phyloP scores from a whole-genome alignment of 805 yeast genomes.

The Candida caryicola region DNA sequence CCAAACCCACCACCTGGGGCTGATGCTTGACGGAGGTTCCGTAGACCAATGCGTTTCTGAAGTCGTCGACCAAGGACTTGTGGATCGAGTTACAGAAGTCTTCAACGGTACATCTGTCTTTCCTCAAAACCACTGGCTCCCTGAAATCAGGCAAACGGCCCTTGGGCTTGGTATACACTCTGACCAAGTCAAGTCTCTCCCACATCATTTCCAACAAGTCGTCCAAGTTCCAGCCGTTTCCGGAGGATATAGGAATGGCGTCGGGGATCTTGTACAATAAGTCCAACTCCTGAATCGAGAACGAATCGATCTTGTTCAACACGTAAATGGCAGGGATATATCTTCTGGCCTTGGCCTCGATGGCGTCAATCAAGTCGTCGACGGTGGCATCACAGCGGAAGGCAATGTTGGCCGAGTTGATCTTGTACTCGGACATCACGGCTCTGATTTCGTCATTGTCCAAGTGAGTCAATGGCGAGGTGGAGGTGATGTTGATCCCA shows the following conservation, averaged over 20 bases:
- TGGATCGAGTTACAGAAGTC: slow-evolving; percentile 97
- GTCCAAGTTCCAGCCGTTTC: slow-evolving; percentile 95
- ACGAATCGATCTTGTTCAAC: slow-evolving; percentile 91
- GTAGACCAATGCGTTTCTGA: slow-evolving; percentile 87
- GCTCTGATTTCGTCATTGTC: slow-evolving; percentile 94
- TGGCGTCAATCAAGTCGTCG: slow-evolving; percentile 91
- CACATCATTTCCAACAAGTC: slow-evolving; percentile 94
- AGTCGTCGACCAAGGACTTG: slow-evolving; percentile 89
- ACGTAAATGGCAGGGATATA: slow-evolving; percentile 96
- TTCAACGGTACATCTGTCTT: slow-evolving; percentile 79
- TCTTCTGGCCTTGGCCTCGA: slow-evolving; percentile 86
- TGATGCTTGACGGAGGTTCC: slow-evolving; percentile 97
- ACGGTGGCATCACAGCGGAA: slow-evolving; percentile 97
- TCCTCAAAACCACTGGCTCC: slow-evolving; percentile 91
- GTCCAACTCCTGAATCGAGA: slow-evolving; percentile 90
- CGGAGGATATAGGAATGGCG: slow-evolving; percentile 96
- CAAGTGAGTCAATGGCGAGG: slow-evolving; percentile 87
- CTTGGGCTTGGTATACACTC: slow-evolving; percentile 97
- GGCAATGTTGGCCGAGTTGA: slow-evolving; percentile 93
- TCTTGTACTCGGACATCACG: slow-evolving; percentile 92
- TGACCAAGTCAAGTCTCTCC: slow-evolving; percentile 83
- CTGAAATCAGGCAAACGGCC: slow-evolving; percentile 89
- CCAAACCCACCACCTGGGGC: slow-evolving; percentile 91
- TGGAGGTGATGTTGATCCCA: slow-evolving; percentile 89
- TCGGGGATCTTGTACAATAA: slow-evolving; percentile 88